These are phyloP conservation scores for Garcileccinum viscosum DNA, from an alignment of 1,284 basidiomycete species.

Conservation along the genomic window DNA sequence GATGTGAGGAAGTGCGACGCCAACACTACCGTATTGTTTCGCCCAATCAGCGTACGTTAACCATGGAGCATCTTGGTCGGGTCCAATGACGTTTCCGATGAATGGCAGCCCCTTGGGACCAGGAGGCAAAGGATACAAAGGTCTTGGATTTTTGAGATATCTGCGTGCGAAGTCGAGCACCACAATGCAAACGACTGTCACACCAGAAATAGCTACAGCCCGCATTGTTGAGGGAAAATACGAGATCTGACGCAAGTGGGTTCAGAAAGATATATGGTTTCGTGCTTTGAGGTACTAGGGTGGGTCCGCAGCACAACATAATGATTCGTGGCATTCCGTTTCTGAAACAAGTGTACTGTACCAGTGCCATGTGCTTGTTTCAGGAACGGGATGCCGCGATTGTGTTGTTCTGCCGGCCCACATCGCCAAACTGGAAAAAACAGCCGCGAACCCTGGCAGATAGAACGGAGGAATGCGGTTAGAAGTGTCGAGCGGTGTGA, in stretches of 20 bases:
- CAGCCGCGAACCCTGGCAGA: neutral
- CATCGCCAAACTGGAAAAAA: neutral
- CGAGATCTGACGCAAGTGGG: neutral
- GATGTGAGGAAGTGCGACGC: neutral
- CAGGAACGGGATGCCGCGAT: too few relatives aligned
- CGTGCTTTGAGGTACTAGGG: neutral
- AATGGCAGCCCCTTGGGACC: constrained; percentile 29
- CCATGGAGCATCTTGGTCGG: constrained; percentile 25
- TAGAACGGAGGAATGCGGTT: neutral
- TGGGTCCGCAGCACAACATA: neutral
- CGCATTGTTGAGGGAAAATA: constrained; percentile 10
- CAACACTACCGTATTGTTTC: constrained; percentile 23
- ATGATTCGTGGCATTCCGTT: neutral
- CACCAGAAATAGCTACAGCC: constrained; percentile 1
- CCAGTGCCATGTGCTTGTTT: too few relatives aligned
- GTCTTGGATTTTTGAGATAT: constrained; percentile 8
- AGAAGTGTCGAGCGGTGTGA: neutral
- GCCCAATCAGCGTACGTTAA: constrained; percentile 31
- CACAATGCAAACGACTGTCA: constrained; percentile 15
- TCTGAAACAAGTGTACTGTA: constrained; percentile 6
- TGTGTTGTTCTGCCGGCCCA: too few relatives aligned
- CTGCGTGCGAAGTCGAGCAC: constrained; percentile 15
- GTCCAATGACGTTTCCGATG: constrained; percentile 13
- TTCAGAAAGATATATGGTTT: constrained; percentile 1
- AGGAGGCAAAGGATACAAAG: constrained; percentile 26